Base-by-base conservation (phyloP, 2,329 filamentous ascomycete species). In the Fusarium vanettenii region DNA sequence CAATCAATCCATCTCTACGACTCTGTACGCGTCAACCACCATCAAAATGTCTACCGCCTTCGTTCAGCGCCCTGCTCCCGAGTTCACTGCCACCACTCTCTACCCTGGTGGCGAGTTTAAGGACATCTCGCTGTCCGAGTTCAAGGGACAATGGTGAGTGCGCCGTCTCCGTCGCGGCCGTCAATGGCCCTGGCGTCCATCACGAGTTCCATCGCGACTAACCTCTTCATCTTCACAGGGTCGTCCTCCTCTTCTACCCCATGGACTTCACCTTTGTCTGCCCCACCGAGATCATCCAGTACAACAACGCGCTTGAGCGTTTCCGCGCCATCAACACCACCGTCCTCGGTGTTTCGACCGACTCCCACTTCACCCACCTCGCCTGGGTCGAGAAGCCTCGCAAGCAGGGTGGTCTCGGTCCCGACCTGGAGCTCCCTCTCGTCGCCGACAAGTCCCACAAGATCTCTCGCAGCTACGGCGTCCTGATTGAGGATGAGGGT, bases 221-320 rank as follows among this genome's bases (percentile, higher is more conserved):
- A 71, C 64, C 25, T 14, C 13, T 18, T 29, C 35, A 41, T 22
- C 14, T 37, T n/a, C n/a, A 0, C 29, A 86, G 91, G 91, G 87
- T 92, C 69, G 85, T 92, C 77, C 89, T 92, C 37, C 88, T 90
- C 74, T 92, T 92, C 86, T 90, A 92, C 81, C 91, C 91, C 67
- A 90, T 91, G 84, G 90, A 91, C 78, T 92, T 91, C 87, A 92
- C 90, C 76, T 92, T 92, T 76, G 90, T 92, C 80, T 92, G 90
- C 85, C 89, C 89, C 31, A 90, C 89, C 80, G 89, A 92, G 83
- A 91, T 92, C 83, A 88, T 91, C 78, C 89, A 90, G 79, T 92
- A 89, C 84, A 90, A 88, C 81, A 88, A 91, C 66, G 88, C 89
- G 64, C 85, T 89, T n/a, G 80, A 87, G 64, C 88, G 90, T 77